Conservation (phyloP, 768 basidiomycete genomes). For the Rhodotorula kratochvilovae region DNA sequence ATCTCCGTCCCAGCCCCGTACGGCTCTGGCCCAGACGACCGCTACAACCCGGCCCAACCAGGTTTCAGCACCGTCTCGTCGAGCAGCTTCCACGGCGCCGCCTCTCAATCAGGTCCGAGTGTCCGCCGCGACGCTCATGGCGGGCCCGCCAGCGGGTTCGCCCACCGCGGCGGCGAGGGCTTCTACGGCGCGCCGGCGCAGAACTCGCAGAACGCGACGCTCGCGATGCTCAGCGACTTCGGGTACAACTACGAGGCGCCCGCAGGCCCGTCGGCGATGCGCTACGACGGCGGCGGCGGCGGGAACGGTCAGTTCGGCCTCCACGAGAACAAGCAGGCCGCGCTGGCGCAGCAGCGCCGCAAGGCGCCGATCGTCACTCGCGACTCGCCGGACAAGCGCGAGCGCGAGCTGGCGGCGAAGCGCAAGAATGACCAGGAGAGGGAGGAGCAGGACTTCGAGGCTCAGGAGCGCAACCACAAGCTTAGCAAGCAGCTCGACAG, state of each 20-base stretch:
- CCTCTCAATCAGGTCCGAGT: no score
- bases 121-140: no score
- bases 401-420: slow-evolving; percentile 1
- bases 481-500: not conserved
- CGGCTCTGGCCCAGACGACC: not conserved
- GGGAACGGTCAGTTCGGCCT: no score
- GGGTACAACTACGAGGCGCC: no score
- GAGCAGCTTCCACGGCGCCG: not conserved
- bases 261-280: no score
- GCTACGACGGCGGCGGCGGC: no score
- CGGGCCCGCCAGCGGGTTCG: no score
- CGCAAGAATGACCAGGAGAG: not conserved
- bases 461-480: not conserved
- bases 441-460: not conserved
- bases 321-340: no score
- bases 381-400: not conserved
- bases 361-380: not conserved
- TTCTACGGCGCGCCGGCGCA: no score
- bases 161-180: no score
- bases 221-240: no score
- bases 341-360: not conserved
- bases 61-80: not conserved
- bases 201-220: no score
- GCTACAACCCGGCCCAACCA: not conserved
- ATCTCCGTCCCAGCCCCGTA: not conserved